phyloP scores from a whole-genome alignment of 2,329 filamentous ascomycete species.

The Pleoardoris graminearum region DNA sequence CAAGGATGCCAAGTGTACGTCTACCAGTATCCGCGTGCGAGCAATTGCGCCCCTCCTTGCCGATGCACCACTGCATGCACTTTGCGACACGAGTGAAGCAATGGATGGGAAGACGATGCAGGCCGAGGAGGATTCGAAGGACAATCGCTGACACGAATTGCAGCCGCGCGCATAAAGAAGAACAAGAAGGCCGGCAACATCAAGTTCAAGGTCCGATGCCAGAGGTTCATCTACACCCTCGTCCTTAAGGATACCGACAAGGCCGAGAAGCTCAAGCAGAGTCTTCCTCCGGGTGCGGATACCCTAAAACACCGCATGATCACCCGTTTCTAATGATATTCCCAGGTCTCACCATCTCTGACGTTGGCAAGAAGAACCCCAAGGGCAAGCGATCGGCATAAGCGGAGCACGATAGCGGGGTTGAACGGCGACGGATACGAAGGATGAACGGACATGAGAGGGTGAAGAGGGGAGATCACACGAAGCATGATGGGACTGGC shows the following conservation, averaged over 20 bases:
- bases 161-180: constrained; percentile 71
- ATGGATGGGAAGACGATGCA: not conserved
- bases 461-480: constrained; percentile 8
- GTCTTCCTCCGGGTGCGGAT: constrained; percentile 87
- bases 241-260: constrained; percentile 98
- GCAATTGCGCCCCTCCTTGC: not conserved
- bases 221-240: constrained; percentile 94
- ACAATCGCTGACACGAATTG: constrained; percentile 16
- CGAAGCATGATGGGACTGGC: constrained; percentile 26
- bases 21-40: constrained; percentile 6
- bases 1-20: constrained; percentile 99
- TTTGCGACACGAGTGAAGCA: no score
- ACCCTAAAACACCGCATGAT: not conserved
- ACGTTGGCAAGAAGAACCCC: constrained; percentile 66
- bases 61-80: no score
- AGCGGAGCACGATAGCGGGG: constrained; percentile 14
- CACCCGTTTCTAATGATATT: not conserved
- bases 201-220: constrained; percentile 99
- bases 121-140: no score
- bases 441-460: constrained; percentile 12
- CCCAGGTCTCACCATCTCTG: constrained; percentile 61
- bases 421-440: constrained; percentile 5
- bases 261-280: constrained; percentile 99
- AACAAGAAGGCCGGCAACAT: constrained; percentile 86
- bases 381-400: constrained; percentile 54